Evolutionary conservation across 139 green algal genomes (phyloP), one percentile per base, ranked within the genome.

Genomic region (Chlamydomonas sp.): DNA sequence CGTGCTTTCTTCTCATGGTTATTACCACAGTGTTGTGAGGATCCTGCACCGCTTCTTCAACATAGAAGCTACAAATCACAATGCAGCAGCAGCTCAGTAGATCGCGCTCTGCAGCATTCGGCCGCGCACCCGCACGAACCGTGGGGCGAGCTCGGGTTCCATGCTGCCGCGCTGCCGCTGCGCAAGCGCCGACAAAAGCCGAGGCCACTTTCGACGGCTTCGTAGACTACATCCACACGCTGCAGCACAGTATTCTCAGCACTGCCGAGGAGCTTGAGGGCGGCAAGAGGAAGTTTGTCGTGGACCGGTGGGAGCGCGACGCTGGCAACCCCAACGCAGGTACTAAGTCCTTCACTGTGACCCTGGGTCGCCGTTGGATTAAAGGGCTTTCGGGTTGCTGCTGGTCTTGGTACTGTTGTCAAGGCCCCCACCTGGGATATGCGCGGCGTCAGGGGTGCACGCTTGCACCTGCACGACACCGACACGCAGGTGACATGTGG

Each of bases 261-360:
- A 78, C 63, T 2, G 75, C 85, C 2, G 94, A 96, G 79, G 67
- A 77, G 66, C 74, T 96, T 20, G 95, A 97, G 61, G 88, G 89
- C 84, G 91, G 83, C 15, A 85, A 92, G 9, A 57, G 66, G 0
- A 75, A n/a, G 0, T 97, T 97, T 63, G 8, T 90, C 3, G 85
- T 85, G 12, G 95, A 97, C 20, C 81, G 88, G 4, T 98, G 95
- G 95, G 81, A 93, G 14, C 88, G 95, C 1, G 84, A 88, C 63
- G 60, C 80, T 0, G 49, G 6, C 57, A 87, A 92, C 63, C 88
- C 89, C 15, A 95, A 95, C 49, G 87, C 92, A 49, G 92, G 92
- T 94, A 61, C 0, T 64, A 16, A 15, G 68, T 15, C 18, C n/a
- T 8, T 62, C 57, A n/a, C 74, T 17, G n/a, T 4, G 20, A 4